Percentiles rank a stretch among this genome's conserved stretches.
These are phyloP conservation scores for Sorghum bicolor DNA, from an alignment of 176 grass and related monocot genomes.

Conservation along the genomic window DNA sequence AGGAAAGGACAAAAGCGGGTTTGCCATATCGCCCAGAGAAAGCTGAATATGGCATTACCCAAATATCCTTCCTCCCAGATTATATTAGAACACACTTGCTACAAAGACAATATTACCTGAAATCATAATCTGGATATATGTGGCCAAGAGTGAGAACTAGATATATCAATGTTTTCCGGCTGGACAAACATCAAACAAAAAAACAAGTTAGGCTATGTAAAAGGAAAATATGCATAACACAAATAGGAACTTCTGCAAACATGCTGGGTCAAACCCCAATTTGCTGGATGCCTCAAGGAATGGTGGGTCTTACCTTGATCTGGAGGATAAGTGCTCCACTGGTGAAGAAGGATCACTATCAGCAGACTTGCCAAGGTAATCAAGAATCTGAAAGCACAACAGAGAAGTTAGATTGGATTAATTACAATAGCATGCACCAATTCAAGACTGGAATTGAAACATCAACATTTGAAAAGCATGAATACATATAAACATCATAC, in stretches of 20 bases:
- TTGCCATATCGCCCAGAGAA: conserved; percentile 72
- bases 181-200: conserved; percentile 34
- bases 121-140: conserved; percentile 99
- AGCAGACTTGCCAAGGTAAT: conserved; percentile 89
- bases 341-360: conserved; percentile 78
- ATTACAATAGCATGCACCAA: background rate
- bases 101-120: conserved; percentile 77
- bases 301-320: conserved; percentile 59
- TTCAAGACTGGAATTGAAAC: background rate
- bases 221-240: background rate
- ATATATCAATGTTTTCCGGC: conserved; percentile 94
- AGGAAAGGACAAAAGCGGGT: conserved; percentile 69
- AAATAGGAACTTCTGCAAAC: background rate
- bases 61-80: conserved; percentile 84
- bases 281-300: background rate
- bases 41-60: conserved; percentile 98
- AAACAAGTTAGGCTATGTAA: conserved; percentile 4
- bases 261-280: background rate
- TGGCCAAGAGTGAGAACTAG: conserved; percentile 83
- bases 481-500: background rate
- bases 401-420: conserved; percentile 18
- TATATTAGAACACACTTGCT: conserved; percentile 18
- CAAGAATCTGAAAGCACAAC: conserved; percentile 67
- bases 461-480: background rate
- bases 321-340: conserved; percentile 79